phyloP scores from a whole-genome alignment of 83 land plant species.

The Picea mariana region DNA sequence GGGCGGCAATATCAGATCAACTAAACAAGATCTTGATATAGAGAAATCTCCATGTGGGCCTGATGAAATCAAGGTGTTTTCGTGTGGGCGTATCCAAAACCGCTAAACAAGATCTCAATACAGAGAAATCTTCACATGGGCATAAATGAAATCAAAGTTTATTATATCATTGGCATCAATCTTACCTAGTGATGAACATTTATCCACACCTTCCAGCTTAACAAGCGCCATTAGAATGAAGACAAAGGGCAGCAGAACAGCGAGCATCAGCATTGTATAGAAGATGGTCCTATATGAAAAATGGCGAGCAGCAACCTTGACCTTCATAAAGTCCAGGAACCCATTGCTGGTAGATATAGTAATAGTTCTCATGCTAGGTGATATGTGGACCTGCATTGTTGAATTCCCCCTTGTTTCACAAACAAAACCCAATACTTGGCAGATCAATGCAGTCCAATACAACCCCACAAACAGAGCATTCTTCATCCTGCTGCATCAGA shows the following conservation, averaged over 20 bases:
- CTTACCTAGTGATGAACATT: constrained; percentile 87
- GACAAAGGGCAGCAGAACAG: constrained; percentile 80
- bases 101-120: not conserved
- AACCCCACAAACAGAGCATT: not conserved
- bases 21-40: constrained; percentile 18
- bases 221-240: constrained; percentile 87
- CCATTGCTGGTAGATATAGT: constrained; percentile 51
- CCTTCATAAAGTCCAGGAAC: constrained; percentile 44
- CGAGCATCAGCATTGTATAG: constrained; percentile 74
- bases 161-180: not conserved
- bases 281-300: constrained; percentile 81
- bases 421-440: constrained; percentile 17
- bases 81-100: not conserved
- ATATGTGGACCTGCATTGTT: constrained; percentile 54
- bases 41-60: not conserved
- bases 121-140: not conserved
- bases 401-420: constrained; percentile 25
- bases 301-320: constrained; percentile 49
- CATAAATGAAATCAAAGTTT: not conserved
- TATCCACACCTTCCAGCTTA: constrained; percentile 88
- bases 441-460: not conserved
- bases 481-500: not conserved
- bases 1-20: constrained; percentile 39
- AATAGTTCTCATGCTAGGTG: constrained; percentile 62
- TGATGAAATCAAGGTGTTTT: constrained; percentile 7